Evolutionary conservation across 306 rosid genomes (phyloP), one percentile per base, ranked within the genome.

Genomic region (Pyrus pyrifolia): DNA sequence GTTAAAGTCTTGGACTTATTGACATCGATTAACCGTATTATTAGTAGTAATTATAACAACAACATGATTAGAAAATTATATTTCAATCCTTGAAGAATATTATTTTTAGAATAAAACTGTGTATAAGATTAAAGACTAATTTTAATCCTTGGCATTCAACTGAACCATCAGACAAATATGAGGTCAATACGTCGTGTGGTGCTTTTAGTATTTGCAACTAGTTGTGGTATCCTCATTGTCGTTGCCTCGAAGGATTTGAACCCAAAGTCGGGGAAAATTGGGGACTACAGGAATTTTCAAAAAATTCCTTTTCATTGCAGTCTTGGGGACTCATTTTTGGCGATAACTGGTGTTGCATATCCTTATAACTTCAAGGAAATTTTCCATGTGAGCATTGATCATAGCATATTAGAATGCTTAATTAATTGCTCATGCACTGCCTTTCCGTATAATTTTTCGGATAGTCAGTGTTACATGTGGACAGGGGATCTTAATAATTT

Each of bases 391-490:
- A 45, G 51, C 51, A 60, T 69, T 31, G 25, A 21, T 9, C 75
- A 69, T 7, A 69, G 75, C 12, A 25, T 11, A 31, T 31, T 4
- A 31, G 6, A 31, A 31, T 31, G 35, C 35, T 31, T 31, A 31
- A 31, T 31, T 0, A 59, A 76, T 11, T 76, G 73, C 51, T 51
- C 55, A 18, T 76, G 79, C 35, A 76, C 49, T 10, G 79, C 79
- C 23, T 76, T 69, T 69, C 23, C 58, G 25, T 69, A 69, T 69
- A 57, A 46, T 45, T 59, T 21, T 53, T 3, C 2, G 3, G 59
- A 53, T 15, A 21, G 17, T 11, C 51, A 6, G 72, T 68, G 58
- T 68, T 44, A 44, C 58, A 45, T 68, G 13, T 68, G 72, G 58
- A 4, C 2, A 27, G 72, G 72, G 9, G 23, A 45, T 7, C 38